Conservation (phyloP, 352 stramenopile species). For the Globisporangium irregulare region DNA sequence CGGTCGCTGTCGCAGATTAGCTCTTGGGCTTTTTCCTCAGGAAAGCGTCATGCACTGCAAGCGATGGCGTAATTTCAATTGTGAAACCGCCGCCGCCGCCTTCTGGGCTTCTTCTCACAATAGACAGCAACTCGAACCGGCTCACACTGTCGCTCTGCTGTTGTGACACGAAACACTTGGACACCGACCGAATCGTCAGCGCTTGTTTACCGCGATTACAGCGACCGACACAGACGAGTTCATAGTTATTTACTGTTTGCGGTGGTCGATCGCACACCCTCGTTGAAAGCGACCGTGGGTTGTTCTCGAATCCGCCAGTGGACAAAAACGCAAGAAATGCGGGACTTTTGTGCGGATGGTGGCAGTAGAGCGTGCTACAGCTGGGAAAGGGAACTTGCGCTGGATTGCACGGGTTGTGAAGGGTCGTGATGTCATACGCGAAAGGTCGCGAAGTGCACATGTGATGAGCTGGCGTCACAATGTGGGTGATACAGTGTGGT, state of each 20-base stretch:
- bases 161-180: neutral
- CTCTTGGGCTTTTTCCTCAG: neutral
- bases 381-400: neutral
- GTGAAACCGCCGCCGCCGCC: neutral
- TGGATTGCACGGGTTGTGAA: neutral
- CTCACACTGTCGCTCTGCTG: neutral
- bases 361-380: neutral
- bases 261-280: neutral
- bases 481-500: neutral
- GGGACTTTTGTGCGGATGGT: neutral
- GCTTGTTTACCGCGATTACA: neutral
- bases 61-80: neutral
- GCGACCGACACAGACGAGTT: neutral
- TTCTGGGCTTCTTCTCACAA: neutral
- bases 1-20: slow-evolving; percentile 1
- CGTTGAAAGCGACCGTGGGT: neutral
- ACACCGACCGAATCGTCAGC: neutral
- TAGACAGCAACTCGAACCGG: neutral
- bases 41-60: neutral
- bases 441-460: neutral
- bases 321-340: neutral
- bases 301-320: neutral
- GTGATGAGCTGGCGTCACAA: neutral
- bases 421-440: slow-evolving; percentile 6
- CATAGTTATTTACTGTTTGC: neutral